Percentiles rank a stretch among this genome's conserved stretches.
phyloP scores from a whole-genome alignment of 2,329 filamentous ascomycete species.

The Fusarium dlaminii region DNA sequence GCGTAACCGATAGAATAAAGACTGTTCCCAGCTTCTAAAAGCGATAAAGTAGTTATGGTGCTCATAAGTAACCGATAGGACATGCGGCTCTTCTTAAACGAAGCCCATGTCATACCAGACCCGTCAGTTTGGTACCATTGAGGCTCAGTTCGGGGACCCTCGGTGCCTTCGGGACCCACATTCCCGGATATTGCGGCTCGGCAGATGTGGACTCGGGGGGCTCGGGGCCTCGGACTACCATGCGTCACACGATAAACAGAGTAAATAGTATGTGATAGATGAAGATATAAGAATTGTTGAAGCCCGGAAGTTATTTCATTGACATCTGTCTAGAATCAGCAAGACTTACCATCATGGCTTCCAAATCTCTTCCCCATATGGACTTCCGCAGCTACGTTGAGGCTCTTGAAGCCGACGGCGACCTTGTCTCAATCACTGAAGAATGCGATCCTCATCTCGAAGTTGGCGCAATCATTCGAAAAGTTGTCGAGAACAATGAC shows the following conservation, averaged over 20 bases:
- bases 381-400: conserved; percentile 36
- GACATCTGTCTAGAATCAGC: not conserved
- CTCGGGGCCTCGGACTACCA: conserved; percentile 3
- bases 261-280: not conserved
- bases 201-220: not conserved
- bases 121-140: not conserved
- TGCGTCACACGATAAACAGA: not conserved
- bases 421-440: conserved; percentile 56
- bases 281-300: not conserved
- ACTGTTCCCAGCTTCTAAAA: not conserved
- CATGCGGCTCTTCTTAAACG: not conserved
- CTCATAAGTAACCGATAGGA: not conserved
- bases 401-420: conserved; percentile 46
- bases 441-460: conserved; percentile 57
- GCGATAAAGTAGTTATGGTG: not conserved
- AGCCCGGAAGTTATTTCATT: not conserved
- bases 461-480: conserved; percentile 57
- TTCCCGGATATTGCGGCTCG: not conserved
- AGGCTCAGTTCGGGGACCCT: not conserved
- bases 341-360: conserved; percentile 7
- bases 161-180: not conserved
- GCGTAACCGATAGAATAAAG: not conserved
- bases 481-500: conserved; percentile 56
- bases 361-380: conserved; percentile 30
- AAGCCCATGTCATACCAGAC: not conserved